Conservation (phyloP, 2,329 filamentous ascomycete genomes). For the Neofusicoccum sp. region DNA sequence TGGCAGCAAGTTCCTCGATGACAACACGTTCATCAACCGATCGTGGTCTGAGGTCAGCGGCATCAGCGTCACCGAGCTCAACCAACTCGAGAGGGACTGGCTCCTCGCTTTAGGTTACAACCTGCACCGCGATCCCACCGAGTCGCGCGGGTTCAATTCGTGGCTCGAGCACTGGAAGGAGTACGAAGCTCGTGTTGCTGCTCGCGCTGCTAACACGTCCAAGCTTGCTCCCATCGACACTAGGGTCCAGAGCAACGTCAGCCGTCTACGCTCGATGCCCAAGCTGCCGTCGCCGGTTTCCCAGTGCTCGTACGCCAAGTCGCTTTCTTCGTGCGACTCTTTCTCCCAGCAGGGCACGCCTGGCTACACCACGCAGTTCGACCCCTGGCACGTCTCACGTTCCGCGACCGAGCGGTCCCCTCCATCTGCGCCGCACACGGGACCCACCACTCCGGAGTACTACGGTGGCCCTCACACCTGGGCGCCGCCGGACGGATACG, state of each 20-base stretch:
- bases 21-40: conserved; percentile 96
- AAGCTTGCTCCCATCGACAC: conserved; percentile 67
- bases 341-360: conserved; percentile 35
- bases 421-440: conserved; percentile 57
- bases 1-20: conserved; percentile 93
- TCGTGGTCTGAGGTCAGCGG: conserved; percentile 96
- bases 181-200: conserved; percentile 57
- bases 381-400: conserved; percentile 42
- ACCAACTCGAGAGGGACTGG: conserved; percentile 86
- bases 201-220: conserved; percentile 40
- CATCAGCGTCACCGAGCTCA: conserved; percentile 81
- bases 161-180: conserved; percentile 70
- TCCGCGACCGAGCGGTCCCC: conserved; percentile 51
- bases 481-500: conserved; percentile 49
- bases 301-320: conserved; percentile 43
- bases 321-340: conserved; percentile 41
- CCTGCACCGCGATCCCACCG: conserved; percentile 82
- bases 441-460: conserved; percentile 58
- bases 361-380: conserved; percentile 40
- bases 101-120: conserved; percentile 79
- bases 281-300: conserved; percentile 20
- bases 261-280: conserved; percentile 16
- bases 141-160: conserved; percentile 69
- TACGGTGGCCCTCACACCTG: conserved; percentile 51
- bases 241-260: conserved; percentile 53